Conservation (phyloP, 208 protist species). For the Wallacemonas sp. region DNA sequence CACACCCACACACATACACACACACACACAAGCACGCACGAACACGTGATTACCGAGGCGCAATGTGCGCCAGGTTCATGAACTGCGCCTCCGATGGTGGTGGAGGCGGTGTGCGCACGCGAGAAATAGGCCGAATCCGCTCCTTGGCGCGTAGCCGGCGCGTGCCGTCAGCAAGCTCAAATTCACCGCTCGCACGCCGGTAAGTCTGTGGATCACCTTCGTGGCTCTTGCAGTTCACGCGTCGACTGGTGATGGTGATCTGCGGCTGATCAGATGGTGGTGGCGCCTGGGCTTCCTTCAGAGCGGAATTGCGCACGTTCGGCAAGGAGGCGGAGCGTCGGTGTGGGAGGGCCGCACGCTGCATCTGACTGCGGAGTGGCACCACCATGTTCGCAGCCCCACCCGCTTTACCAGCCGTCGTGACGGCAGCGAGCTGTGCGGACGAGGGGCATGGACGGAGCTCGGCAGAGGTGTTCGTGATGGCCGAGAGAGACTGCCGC, state of each 20-base stretch:
- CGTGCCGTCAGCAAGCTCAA: not conserved
- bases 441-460: conserved; percentile 1
- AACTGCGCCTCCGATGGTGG: conserved; percentile 36
- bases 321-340: conserved; percentile 10
- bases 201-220: conserved; percentile 1
- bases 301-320: not conserved
- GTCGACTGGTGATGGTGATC: not conserved
- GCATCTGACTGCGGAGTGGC: not conserved
- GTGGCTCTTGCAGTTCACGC: not conserved
- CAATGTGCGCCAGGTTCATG: conserved; percentile 26
- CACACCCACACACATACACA: too few relatives aligned
- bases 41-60: not conserved
- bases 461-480: not conserved
- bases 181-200: conserved; percentile 1
- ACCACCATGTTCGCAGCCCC: not conserved
- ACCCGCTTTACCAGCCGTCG: not conserved
- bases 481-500: not conserved
- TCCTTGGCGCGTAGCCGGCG: conserved; percentile 20
- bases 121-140: conserved; percentile 17
- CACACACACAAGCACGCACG: too few relatives aligned
- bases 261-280: too few relatives aligned
- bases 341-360: not conserved
- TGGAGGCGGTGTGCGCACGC: conserved; percentile 22
- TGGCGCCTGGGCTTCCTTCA: too few relatives aligned
- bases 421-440: not conserved